A percentile compares a stretch with the other conserved stretches of the same genome.
phyloP scores from a whole-genome alignment of 352 stramenopile species.

The Pythium phragmitis region DNA sequence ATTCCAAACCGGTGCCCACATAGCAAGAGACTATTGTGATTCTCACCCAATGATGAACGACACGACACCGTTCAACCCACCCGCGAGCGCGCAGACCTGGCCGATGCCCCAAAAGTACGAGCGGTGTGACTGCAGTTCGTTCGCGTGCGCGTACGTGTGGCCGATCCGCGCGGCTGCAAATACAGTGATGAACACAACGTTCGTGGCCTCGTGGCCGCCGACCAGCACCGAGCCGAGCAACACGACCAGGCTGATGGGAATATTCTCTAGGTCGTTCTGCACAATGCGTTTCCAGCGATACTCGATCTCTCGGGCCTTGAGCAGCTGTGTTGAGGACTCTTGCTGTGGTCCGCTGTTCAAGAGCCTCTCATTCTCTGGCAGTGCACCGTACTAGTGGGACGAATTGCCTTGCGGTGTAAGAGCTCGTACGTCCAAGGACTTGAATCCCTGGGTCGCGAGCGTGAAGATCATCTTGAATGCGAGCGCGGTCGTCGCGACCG shows the following conservation, averaged over 20 bases:
- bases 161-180: constrained; percentile 28
- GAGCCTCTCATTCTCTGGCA: constrained; percentile 41
- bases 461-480: constrained; percentile 28
- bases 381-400: constrained; percentile 16
- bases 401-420: constrained; percentile 34
- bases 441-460: constrained; percentile 32
- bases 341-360: neutral
- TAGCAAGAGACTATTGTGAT: too few species aligned
- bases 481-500: constrained; percentile 18
- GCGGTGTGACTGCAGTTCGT: constrained; percentile 36
- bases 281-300: constrained; percentile 46
- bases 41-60: constrained; percentile 29
- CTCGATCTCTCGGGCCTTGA: constrained; percentile 32
- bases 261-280: constrained; percentile 47
- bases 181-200: constrained; percentile 33
- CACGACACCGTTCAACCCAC: constrained; percentile 44
- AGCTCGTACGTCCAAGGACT: constrained; percentile 34
- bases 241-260: constrained; percentile 40
- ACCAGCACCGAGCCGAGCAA: constrained; percentile 44
- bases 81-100: constrained; percentile 34
- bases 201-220: constrained; percentile 41
- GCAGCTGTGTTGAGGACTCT: constrained; percentile 8
- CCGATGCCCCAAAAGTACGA: constrained; percentile 35
- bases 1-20: too few species aligned
- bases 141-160: constrained; percentile 35